Evolutionary conservation across 495 filamentous ascomycete species (phyloP).

Genomic region (Aspergillus taichungensis): DNA sequence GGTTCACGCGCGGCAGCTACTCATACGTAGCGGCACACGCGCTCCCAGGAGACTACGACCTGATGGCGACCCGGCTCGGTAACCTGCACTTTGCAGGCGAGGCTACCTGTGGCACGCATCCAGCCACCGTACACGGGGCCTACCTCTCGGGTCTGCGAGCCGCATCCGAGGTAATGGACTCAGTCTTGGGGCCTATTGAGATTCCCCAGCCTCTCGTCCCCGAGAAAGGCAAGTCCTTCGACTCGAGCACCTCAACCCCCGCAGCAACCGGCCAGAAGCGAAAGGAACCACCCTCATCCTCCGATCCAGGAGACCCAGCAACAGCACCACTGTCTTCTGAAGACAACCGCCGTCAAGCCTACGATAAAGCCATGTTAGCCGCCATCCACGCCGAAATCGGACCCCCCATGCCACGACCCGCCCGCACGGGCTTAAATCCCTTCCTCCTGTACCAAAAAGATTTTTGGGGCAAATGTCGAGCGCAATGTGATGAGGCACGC

Average conservation of each 20-base stretch:
- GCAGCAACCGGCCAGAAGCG: slow-evolving; percentile 11
- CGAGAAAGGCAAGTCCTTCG: slow-evolving; percentile 36
- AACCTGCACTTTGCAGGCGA: slow-evolving; percentile 96
- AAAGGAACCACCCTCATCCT: slow-evolving; percentile 8
- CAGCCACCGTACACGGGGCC: slow-evolving; percentile 92
- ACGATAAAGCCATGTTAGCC: slow-evolving; percentile 65
- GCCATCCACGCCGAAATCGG: slow-evolving; percentile 63
- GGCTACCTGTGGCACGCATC: slow-evolving; percentile 89
- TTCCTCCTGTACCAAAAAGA: slow-evolving; percentile 67
- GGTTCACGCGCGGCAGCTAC: slow-evolving; percentile 84
- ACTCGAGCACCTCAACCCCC: slow-evolving; percentile 26
- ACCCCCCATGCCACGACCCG: slow-evolving; percentile 59
- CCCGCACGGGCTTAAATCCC: slow-evolving; percentile 59
- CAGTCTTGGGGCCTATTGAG: slow-evolving; percentile 70
- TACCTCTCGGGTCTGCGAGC: slow-evolving; percentile 89
- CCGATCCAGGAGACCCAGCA: slow-evolving; percentile 3
- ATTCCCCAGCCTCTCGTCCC: slow-evolving; percentile 69
- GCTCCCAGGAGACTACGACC: slow-evolving; percentile 80
- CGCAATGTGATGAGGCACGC: slow-evolving; percentile 58
- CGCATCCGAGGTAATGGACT: slow-evolving; percentile 72
- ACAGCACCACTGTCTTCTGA: slow-evolving; percentile 27
- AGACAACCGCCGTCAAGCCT: slow-evolving; percentile 50
- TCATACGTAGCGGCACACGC: slow-evolving; percentile 81
- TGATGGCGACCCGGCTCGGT: slow-evolving; percentile 76
- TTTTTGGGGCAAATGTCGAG: slow-evolving; percentile 66